Base-by-base conservation (phyloP, 345 rosid genomes). In the Mangifera indica region DNA sequence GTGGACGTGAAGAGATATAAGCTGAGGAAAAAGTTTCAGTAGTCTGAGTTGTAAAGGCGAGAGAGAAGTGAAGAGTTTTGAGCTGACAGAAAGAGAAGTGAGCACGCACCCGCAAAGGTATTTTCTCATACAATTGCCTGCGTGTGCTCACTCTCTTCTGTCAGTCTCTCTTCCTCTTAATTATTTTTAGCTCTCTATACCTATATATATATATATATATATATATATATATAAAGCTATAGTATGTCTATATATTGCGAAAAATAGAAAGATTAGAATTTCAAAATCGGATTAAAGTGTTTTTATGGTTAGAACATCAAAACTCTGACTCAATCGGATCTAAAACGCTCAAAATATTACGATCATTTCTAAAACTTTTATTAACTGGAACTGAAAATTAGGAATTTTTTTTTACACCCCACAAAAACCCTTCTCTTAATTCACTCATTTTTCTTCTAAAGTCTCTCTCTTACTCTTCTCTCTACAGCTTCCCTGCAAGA, bases 71-170 rank as follows among this genome's bases (percentile, higher is more conserved):
- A 61, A 7, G 52, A 32, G 42, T 37, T 37, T 29, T 37, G 42
- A 37, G 42, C 42, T 79, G 87, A 83, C 85, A 83, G 87, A 81
- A 77, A 77, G 86, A 75, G 84, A 76, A 71, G 86, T 82, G 87
- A 88, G 89, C 89, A 88, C 89, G 70, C 84, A 80, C 83, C 70
- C 59, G 80, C 85, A 80, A 78, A 76, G 78, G 79, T 73, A 84
- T 84, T 80, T 53, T 48, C 42, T 71, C 80, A 81, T 79, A 84
- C 85, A 80, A 86, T 72, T 78, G 81, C 82, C 84, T 72, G 92
- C 83, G 79, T 84, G 87, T 86, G 92, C 92, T 86, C 92, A 86
- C 88, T 88, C 89, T 86, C 92, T 88, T 75, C 92, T 88, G 92
- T 88, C 92, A 84, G 76, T 72, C 79, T 69, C 63, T 73, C 76